A percentile compares a stretch with the other conserved stretches of the same genome.
phyloP scores from a whole-genome alignment of 768 basidiomycete species.

The Agaricus subrufescens region DNA sequence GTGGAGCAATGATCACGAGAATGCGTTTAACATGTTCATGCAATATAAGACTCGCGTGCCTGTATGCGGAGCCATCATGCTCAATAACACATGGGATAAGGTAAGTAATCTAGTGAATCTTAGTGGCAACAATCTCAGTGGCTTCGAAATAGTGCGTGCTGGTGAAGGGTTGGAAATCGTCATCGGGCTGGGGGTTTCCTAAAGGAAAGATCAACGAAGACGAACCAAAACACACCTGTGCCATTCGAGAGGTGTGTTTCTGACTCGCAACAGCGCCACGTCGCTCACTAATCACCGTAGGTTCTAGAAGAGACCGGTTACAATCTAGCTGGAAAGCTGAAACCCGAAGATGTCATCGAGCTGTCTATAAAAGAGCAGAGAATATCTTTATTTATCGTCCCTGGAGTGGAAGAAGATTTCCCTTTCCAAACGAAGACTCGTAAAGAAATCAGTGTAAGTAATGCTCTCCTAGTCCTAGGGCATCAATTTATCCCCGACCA shows the following conservation, averaged over 20 bases:
- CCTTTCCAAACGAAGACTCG: conserved; percentile 90
- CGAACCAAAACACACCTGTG: conserved; percentile 80
- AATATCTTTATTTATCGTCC: conserved; percentile 87
- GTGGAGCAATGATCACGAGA: conserved; percentile 82
- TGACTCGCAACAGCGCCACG: not conserved
- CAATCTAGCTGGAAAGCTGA: conserved; percentile 68
- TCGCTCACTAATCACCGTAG: conserved; percentile 35
- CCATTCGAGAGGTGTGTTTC: conserved; percentile 77
- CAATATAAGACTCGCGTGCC: conserved; percentile 95
- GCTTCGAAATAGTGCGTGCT: conserved; percentile 72
- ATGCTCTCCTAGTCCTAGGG: not conserved
- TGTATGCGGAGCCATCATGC: conserved; percentile 95
- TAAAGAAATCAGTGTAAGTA: conserved; percentile 93
- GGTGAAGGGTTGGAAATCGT: conserved; percentile 97
- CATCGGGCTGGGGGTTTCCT: conserved; percentile 98
- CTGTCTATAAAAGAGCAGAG: conserved; percentile 86
- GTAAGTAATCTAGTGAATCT: conserved; percentile 30
- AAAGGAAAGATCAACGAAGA: conserved; percentile 99
- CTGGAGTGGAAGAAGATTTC: conserved; percentile 83
- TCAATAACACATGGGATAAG: conserved; percentile 91
- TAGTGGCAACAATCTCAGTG: not conserved
- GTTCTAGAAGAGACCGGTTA: conserved; percentile 97
- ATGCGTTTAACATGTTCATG: conserved; percentile 88
- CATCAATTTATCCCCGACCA: conserved; percentile 23
- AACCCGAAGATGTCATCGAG: conserved; percentile 70